These are phyloP conservation scores for Yarrowia hollandica DNA, from an alignment of 805 yeast species.

Conservation along the genomic window DNA sequence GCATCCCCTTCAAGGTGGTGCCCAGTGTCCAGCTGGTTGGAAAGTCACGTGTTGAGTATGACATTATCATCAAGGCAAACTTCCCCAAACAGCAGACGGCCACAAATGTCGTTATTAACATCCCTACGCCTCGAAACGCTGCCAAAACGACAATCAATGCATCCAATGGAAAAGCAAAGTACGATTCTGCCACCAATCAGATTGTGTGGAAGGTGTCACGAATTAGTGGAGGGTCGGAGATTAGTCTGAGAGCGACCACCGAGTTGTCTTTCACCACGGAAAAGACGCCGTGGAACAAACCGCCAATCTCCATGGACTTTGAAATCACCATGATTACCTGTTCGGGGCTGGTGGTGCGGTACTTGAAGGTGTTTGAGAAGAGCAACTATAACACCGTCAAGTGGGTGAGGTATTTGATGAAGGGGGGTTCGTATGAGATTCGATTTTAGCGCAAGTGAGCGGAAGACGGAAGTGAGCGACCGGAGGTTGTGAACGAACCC, in stretches of 20 bases:
- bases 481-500: too few species aligned
- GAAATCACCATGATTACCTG: constrained; percentile 70
- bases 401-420: constrained; percentile 80
- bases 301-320: constrained; percentile 74
- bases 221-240: constrained; percentile 65
- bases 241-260: constrained; percentile 58
- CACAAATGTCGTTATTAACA: constrained; percentile 58
- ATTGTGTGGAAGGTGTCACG: constrained; percentile 72
- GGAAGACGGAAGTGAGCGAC: too few species aligned
- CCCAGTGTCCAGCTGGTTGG: constrained; percentile 56
- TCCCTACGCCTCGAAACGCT: constrained; percentile 70
- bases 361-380: constrained; percentile 63
- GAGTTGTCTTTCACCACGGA: constrained; percentile 42
- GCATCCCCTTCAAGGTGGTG: constrained; percentile 67
- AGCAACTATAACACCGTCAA: constrained; percentile 69
- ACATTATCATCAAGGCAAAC: constrained; percentile 61
- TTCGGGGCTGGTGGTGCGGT: constrained; percentile 74
- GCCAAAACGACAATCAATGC: constrained; percentile 49
- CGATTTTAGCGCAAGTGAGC: too few species aligned
- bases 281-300: constrained; percentile 57
- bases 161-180: constrained; percentile 67
- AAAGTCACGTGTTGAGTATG: constrained; percentile 51
- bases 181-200: constrained; percentile 61
- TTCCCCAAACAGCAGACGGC: constrained; percentile 58
- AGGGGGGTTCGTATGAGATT: constrained; percentile 78